Conservation (phyloP, 2,329 filamentous ascomycete genomes). For the Monosporascus sp. region DNA sequence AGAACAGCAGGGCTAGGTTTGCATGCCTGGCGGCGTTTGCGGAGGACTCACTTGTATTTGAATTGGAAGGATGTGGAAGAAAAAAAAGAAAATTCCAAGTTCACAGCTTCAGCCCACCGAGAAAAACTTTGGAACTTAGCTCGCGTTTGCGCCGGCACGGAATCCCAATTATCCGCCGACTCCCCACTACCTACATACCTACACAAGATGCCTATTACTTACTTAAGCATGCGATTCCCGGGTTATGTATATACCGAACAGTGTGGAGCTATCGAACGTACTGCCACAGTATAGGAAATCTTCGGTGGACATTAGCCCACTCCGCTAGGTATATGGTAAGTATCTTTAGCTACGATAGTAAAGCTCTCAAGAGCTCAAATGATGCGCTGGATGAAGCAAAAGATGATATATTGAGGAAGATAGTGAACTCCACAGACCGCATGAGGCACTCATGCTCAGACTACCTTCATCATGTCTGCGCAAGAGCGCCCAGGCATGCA, state of each 20-base stretch:
- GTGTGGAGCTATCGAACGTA: no score
- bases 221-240: no score
- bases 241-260: no score
- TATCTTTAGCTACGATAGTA: neutral
- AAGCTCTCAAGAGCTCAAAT: no score
- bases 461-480: constrained; percentile 5
- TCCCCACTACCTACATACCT: no score
- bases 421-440: no score
- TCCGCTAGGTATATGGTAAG: neutral
- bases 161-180: constrained; percentile 29
- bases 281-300: no score
- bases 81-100: constrained; percentile 36
- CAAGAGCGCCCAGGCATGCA: constrained; percentile 9
- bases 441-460: constrained; percentile 8
- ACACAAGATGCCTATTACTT: no score
- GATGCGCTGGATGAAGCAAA: no score
- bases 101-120: constrained; percentile 9
- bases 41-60: constrained; percentile 80
- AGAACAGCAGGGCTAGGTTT: constrained; percentile 27
- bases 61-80: constrained; percentile 95
- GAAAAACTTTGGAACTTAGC: constrained; percentile 13
- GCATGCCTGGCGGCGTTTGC: neutral
- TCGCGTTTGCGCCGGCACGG: constrained; percentile 21
- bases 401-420: neutral
- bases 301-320: no score